A percentile compares a stretch with the other conserved stretches of the same genome.
phyloP scores from a whole-genome alignment of 805 yeast species.

The Deakozyma indianensis region DNA sequence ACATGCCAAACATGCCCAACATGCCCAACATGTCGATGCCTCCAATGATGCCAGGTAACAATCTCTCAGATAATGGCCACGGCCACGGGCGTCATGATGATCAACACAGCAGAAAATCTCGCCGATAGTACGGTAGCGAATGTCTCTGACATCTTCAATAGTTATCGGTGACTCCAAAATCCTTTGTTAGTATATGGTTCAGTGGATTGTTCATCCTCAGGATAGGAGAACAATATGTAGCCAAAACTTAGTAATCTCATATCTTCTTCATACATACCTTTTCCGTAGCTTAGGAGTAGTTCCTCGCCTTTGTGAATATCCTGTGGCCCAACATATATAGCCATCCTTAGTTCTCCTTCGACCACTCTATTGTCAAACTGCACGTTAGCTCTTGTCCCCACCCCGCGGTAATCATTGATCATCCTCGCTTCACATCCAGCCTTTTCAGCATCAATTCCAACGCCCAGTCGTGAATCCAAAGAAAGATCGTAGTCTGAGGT shows the following conservation, averaged over 20 bases:
- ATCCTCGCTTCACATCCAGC: conserved; percentile 12
- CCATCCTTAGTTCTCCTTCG: conserved; percentile 10
- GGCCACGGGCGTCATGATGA: background rate
- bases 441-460: conserved; percentile 11
- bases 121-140: background rate
- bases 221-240: too few relatives aligned
- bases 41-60: conserved; percentile 17
- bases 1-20: conserved; percentile 7
- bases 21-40: conserved; percentile 23
- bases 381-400: conserved; percentile 9
- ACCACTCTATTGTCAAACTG: conserved; percentile 9
- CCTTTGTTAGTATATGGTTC: background rate
- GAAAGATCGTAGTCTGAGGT: conserved; percentile 11
- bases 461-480: conserved; percentile 7
- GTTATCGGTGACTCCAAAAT: background rate
- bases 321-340: conserved; percentile 9
- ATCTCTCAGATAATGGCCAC: background rate
- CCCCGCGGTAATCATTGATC: conserved; percentile 14
- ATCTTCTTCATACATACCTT: conserved; percentile 6
- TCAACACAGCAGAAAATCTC: background rate
- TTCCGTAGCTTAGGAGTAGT: conserved; percentile 13
- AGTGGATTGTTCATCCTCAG: too few relatives aligned
- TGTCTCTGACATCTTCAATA: background rate
- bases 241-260: too few relatives aligned
- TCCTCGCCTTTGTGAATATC: conserved; percentile 11